Evolutionary conservation across 306 rosid genomes (phyloP), one percentile per base, ranked within the genome.

Genomic region (Gastrolobium villosum): DNA sequence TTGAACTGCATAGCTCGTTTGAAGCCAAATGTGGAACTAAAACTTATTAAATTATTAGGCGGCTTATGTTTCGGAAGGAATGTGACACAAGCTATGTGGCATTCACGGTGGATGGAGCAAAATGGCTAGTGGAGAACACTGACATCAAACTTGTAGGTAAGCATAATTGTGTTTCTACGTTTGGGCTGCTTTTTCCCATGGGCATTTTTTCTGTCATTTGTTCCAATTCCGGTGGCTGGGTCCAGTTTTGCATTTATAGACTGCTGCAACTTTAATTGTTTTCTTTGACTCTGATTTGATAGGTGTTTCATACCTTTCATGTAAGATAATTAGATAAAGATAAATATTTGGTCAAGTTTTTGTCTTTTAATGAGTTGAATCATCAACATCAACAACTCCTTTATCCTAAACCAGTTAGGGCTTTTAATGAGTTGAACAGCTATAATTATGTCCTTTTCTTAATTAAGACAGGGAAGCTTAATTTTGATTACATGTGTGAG

Each of bases 61-160:
- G 81, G 79, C 96, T 94, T 4, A 94, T 94, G 98, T 94, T 84
- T 77, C 74, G 83, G 75, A 91, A 90, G 87, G 91, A 87, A 66
- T 87, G 72, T 6, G 97, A 90, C 77, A 0, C 86, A 69, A 91
- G 93, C 83, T 94, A 90, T 65, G 89, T 87, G 57, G 98, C 91
- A 74, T 94, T 94, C 82, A 82, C 84, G 44, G 87, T 11, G 80
- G 98, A 94, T 74, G 98, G 98, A 65, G 97, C 98, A 40, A 84
- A 85, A 46, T 94, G 98, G 98, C 89, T 94, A 70, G 97, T 85
- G 82, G 94, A 94, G 56, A 94, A 94, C 88, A 91, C 97, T 20
- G 97, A 90, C 68, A 87, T 94, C 79, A 91, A 94, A 86, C 97
- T 94, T 64, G 82, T 93, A 54, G 97, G 97, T 92, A 83, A 83